Conservation (phyloP, 2,329 filamentous ascomycete genomes). For the Diaporthe sp. region DNA sequence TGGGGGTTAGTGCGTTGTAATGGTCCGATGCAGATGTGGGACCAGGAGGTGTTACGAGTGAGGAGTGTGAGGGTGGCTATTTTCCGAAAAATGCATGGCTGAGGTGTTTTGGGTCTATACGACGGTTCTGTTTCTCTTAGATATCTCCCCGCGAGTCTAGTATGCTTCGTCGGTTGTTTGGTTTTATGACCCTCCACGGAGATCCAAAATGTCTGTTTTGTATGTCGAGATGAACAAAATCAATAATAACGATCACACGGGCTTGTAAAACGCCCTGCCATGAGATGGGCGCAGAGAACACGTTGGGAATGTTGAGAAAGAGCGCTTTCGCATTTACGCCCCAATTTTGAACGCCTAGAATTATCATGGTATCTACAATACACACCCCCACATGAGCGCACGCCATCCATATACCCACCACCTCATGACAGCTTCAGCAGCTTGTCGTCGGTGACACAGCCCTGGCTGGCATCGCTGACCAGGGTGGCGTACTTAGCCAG, state of each 20-base stretch:
- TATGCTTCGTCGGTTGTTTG: neutral
- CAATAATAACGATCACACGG: neutral
- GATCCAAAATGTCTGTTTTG: neutral
- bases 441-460: conserved; percentile 67
- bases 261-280: neutral
- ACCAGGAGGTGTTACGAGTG: neutral
- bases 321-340: conserved; percentile 35
- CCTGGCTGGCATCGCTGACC: conserved; percentile 70
- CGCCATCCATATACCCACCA: neutral
- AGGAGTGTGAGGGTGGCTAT: conserved; percentile 19
- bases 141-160: conserved; percentile 20
- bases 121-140: conserved; percentile 3
- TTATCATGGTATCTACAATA: conserved; percentile 37
- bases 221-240: neutral
- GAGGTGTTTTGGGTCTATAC: conserved; percentile 34
- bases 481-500: conserved; percentile 77
- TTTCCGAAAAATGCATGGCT: conserved; percentile 30
- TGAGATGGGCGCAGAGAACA: neutral
- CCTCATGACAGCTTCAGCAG: conserved; percentile 39
- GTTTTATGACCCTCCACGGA: neutral
- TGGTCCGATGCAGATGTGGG: too few species aligned
- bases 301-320: neutral
- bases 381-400: neutral
- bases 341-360: conserved; percentile 33
- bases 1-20: neutral